Conservation (phyloP, 768 basidiomycete genomes). For the Strobilomyces echinocephalus region DNA sequence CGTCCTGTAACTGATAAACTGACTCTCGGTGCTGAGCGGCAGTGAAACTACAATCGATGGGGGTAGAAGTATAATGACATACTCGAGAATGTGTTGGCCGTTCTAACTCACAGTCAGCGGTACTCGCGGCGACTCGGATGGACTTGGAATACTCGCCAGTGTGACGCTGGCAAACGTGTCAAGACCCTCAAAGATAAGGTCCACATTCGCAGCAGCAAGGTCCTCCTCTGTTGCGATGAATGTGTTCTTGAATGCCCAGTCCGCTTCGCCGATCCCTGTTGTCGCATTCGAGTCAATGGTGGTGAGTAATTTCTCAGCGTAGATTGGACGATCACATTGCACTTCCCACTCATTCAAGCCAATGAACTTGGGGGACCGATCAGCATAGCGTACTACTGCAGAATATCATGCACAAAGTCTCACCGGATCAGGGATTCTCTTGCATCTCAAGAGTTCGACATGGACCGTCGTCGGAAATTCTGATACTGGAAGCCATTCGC, state of each 20-base stretch:
- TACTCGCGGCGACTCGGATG: neutral
- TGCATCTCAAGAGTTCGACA: slow-evolving; percentile 70
- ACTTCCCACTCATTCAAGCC: slow-evolving; percentile 86
- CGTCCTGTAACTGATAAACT: slow-evolving; percentile 74
- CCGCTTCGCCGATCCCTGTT: slow-evolving; percentile 82
- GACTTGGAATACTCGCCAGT: slow-evolving; percentile 41
- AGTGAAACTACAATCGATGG: neutral
- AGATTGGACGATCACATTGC: slow-evolving; percentile 56
- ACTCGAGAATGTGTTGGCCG: slow-evolving; percentile 63
- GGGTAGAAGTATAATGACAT: neutral
- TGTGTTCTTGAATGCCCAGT: slow-evolving; percentile 76
- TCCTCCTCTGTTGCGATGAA: slow-evolving; percentile 52
- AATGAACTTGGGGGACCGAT: slow-evolving; percentile 46
- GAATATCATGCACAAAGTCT: slow-evolving; percentile 23
- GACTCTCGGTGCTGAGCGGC: slow-evolving; percentile 60
- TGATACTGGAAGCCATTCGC: slow-evolving; percentile 62
- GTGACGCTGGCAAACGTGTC: slow-evolving; percentile 81
- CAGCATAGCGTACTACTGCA: slow-evolving; percentile 1
- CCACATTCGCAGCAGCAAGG: slow-evolving; percentile 45
- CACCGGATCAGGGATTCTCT: slow-evolving; percentile 81
- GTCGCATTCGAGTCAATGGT: neutral
- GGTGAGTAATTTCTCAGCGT: neutral
- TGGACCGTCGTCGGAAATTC: slow-evolving; percentile 83
- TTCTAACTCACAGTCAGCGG: slow-evolving; percentile 48
- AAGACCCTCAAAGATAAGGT: slow-evolving; percentile 85